Evolutionary conservation across 192 early-diverging fungal species (phyloP).

Genomic region (Coemansia reversa): DNA sequence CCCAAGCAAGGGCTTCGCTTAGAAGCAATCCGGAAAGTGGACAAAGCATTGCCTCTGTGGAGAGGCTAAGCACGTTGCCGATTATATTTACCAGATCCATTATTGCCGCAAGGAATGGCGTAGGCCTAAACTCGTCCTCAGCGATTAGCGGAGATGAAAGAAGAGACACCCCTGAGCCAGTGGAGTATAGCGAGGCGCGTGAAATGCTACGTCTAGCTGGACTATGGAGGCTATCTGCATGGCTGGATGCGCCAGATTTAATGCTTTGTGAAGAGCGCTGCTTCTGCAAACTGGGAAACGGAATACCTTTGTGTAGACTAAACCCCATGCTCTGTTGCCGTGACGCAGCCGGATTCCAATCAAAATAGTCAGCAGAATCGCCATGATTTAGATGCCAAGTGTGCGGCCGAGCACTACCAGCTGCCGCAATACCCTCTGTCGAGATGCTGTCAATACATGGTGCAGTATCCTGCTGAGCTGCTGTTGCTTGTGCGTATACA

Average conservation of each 20-base stretch:
- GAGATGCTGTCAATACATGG: slow-evolving; percentile 12
- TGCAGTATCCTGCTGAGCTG: background rate
- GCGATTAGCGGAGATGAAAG: slow-evolving; percentile 30
- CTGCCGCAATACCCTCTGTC: background rate
- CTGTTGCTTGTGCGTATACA: too few species aligned
- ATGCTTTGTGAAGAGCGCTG: slow-evolving; percentile 13
- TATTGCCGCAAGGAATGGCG: slow-evolving; percentile 39
- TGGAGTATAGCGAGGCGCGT: slow-evolving; percentile 23
- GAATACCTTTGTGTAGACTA: slow-evolving; percentile 1
- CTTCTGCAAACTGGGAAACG: slow-evolving; percentile 13
- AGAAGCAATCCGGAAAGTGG: slow-evolving; percentile 28
- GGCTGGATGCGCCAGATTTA: slow-evolving; percentile 3
- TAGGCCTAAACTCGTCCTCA: slow-evolving; percentile 50
- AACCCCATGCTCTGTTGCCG: too few species aligned
- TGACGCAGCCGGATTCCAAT: background rate
- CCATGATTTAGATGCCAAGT: slow-evolving; percentile 3
- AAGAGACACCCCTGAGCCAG: slow-evolving; percentile 21
- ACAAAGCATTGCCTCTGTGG: slow-evolving; percentile 33
- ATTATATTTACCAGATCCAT: slow-evolving; percentile 42
- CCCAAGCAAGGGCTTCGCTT: slow-evolving; percentile 12
- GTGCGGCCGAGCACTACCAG: background rate
- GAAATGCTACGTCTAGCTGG: slow-evolving; percentile 19
- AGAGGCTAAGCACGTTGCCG: slow-evolving; percentile 27
- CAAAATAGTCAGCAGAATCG: background rate
- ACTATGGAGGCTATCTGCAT: slow-evolving; percentile 6